Conservation (phyloP, 164 flowering plant species). For the Dillenia suffruticosa region DNA sequence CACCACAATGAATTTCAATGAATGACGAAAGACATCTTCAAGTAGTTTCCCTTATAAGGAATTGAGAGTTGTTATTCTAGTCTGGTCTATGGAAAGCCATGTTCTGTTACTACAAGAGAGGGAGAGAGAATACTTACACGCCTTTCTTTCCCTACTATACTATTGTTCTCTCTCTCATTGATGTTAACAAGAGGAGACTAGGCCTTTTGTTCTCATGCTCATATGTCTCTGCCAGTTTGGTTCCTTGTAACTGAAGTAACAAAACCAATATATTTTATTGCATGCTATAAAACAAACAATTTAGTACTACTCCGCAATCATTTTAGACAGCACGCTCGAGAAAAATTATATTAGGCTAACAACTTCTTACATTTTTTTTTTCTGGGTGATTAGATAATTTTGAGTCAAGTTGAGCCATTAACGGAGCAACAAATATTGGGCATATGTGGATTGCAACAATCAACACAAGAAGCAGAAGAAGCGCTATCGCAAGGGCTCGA, state of each 20-base stretch:
- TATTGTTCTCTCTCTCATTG: conserved; percentile 1
- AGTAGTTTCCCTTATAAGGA: conserved; percentile 24
- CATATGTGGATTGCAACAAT: conserved; percentile 75
- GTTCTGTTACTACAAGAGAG: conserved; percentile 23
- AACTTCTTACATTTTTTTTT: no score
- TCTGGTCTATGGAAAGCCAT: conserved; percentile 31
- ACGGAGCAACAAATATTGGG: conserved; percentile 85
- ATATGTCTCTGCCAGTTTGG: conserved; percentile 10
- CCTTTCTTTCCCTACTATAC: no score
- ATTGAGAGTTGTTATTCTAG: conserved; percentile 19
- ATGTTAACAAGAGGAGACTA: neutral
- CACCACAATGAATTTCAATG: conserved; percentile 8
- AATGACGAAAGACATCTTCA: conserved; percentile 39
- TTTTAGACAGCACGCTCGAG: no score
- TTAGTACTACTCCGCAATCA: no score
- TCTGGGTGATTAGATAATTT: conserved; percentile 34
- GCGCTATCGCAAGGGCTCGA: conserved; percentile 87
- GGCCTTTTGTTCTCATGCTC: conserved; percentile 8
- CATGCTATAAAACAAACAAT: no score
- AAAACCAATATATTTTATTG: neutral
- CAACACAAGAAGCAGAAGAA: conserved; percentile 91
- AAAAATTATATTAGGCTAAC: no score
- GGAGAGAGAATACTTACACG: neutral
- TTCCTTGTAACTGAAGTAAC: conserved; percentile 9
- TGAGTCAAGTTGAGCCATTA: conserved; percentile 80